Evolutionary conservation across 495 filamentous ascomycete genomes (phyloP), one percentile per base, ranked within the genome.

Genomic region (Aspergillus diversus): DNA sequence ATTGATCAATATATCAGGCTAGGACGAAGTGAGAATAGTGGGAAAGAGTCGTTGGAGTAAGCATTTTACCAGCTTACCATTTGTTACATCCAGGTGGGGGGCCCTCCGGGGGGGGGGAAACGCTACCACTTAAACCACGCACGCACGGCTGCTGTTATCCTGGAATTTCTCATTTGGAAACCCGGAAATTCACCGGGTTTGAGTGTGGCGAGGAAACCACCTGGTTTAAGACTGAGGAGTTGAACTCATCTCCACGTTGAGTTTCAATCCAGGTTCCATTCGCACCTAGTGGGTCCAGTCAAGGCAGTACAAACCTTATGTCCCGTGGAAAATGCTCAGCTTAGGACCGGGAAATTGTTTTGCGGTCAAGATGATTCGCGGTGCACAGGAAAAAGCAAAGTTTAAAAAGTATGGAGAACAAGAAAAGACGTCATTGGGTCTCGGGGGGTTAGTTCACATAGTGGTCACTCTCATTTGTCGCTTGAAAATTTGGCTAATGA

Each of bases 401-500:
- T 27, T 27, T 27, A 27, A 27, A 27, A 27, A 27, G 21, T 27
- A 27, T 2, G 39, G n/a, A 11, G 39, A 43, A 11, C 5, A 11
- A 15, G 8, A 43, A 11, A 43, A 15, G 5, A 43, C 39, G 39
- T 15, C 11, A 43, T 43, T 43, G 4, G n/a, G n/a, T 15, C 39
- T 2, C 5, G n/a, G 39, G 8, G n/a, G 4, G 4, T 7, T 27
- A 21, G 17, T 27, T 50, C 47, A 21, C 9, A 50, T 50, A 21
- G 2, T 50, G 47, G 47, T 31, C 42, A 27, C 46, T 56, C 17
- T 56, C 34, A 37, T 55, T 50, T 55, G 51, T 16, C 37, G 32
- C 34, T 61, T 11, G 39, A 13, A 15, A 43, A 27, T 27, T 27
- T 27, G 21, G 21, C 21, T n/a, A 43, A 43, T 4, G 39, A 11